phyloP scores from a whole-genome alignment of 1,139 yeast genomes.

The Blastobotrys serpentis region DNA sequence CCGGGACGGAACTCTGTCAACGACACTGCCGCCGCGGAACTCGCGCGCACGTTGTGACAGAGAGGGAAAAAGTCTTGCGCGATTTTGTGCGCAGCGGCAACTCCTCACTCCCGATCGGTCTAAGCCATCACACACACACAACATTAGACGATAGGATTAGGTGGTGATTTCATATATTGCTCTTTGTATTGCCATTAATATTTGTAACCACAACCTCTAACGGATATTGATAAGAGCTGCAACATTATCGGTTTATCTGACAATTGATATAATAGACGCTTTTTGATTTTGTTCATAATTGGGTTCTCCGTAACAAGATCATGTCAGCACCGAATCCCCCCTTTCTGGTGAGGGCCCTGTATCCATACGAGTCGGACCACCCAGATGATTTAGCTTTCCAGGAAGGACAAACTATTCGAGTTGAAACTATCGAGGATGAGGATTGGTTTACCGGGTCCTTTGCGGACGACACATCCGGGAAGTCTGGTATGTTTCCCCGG shows the following conservation, averaged over 20 bases:
- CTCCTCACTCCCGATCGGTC: slow-evolving; percentile 1
- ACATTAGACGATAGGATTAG: slow-evolving; percentile 5
- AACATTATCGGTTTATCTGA: background rate
- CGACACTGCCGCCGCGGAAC: background rate
- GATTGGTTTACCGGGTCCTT: slow-evolving; percentile 86
- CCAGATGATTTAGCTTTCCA: slow-evolving; percentile 79
- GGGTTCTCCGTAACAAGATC: no score
- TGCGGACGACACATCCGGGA: slow-evolving; percentile 43
- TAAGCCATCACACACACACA: slow-evolving; percentile 5
- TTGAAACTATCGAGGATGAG: slow-evolving; percentile 76
- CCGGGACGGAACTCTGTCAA: no score
- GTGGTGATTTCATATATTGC: slow-evolving; percentile 3
- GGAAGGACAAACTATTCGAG: slow-evolving; percentile 68
- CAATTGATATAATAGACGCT: slow-evolving; percentile 13
- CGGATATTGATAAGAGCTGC: background rate
- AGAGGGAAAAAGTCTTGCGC: no score
- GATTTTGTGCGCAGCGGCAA: background rate
- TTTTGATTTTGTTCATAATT: no score
- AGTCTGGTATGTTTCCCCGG: slow-evolving; percentile 82
- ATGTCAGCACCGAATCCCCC: slow-evolving; percentile 43
- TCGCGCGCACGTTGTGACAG: background rate
- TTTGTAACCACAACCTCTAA: background rate
- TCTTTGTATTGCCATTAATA: background rate
- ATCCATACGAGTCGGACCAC: slow-evolving; percentile 71
- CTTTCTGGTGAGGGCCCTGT: slow-evolving; percentile 69